A percentile compares a stretch with the other conserved stretches of the same genome.
phyloP scores from a whole-genome alignment of 1,284 basidiomycete species.

The Ustilago cynodontis region DNA sequence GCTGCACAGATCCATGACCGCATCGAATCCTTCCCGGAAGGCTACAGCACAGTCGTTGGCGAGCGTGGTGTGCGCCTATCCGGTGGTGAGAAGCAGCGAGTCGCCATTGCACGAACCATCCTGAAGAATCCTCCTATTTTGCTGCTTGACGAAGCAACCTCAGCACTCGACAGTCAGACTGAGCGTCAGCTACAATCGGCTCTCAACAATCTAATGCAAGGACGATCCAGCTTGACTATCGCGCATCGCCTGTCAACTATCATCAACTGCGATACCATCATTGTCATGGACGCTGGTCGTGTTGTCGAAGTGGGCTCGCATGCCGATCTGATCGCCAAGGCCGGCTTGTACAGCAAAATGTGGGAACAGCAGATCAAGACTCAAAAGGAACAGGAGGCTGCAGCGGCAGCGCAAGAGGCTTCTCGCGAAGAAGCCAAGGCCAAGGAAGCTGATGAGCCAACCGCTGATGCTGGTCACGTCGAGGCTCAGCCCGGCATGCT shows the following conservation, averaged over 20 bases:
- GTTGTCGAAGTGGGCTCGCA: slow-evolving; percentile 66
- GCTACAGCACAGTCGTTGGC: slow-evolving; percentile 80
- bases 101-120: slow-evolving; percentile 86
- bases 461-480: background rate
- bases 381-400: slow-evolving; percentile 65
- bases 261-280: slow-evolving; percentile 67
- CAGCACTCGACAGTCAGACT: slow-evolving; percentile 71
- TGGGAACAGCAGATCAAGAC: slow-evolving; percentile 69
- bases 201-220: slow-evolving; percentile 65
- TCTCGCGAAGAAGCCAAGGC: slow-evolving; percentile 9
- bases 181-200: slow-evolving; percentile 66
- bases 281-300: slow-evolving; percentile 59
- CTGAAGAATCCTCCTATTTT: slow-evolving; percentile 87
- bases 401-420: slow-evolving; percentile 36
- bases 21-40: slow-evolving; percentile 78
- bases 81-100: slow-evolving; percentile 80
- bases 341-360: slow-evolving; percentile 61
- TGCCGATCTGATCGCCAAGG: slow-evolving; percentile 58
- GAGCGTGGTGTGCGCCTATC: slow-evolving; percentile 83
- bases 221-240: slow-evolving; percentile 67
- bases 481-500: slow-evolving; percentile 40
- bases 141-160: slow-evolving; percentile 83
- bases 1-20: slow-evolving; percentile 68
- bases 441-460: slow-evolving; percentile 1
- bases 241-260: slow-evolving; percentile 69